Conservation (phyloP, 305 asterid genomes). For the Ruellia speciosa region DNA sequence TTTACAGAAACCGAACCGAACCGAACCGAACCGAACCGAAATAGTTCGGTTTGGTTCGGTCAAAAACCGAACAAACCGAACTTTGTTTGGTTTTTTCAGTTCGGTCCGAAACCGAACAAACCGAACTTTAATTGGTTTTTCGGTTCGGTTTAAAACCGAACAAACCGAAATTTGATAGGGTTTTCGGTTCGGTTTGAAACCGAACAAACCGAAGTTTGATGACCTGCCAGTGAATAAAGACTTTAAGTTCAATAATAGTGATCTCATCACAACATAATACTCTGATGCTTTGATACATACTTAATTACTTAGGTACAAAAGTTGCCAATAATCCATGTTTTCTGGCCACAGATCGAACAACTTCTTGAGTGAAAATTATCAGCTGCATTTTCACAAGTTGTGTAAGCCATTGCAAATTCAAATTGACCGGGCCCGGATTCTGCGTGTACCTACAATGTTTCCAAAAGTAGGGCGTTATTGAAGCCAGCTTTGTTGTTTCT, state of each 20-base stretch:
- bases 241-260: conserved; percentile 11
- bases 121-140: too few relatives aligned
- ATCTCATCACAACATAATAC: conserved; percentile 1
- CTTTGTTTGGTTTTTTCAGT: too few relatives aligned
- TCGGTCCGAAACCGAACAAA: too few relatives aligned
- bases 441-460: conserved; percentile 59
- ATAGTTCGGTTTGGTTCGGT: too few relatives aligned
- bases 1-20: too few relatives aligned
- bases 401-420: conserved; percentile 69
- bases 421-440: conserved; percentile 89
- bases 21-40: too few relatives aligned
- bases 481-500: conserved; percentile 8
- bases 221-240: too few relatives aligned
- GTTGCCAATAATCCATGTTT: conserved; percentile 83
- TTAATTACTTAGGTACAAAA: conserved; percentile 92
- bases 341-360: conserved; percentile 74
- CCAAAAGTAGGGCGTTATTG: conserved; percentile 15
- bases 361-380: conserved; percentile 78
- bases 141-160: too few relatives aligned
- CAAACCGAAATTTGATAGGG: too few relatives aligned
- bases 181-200: too few relatives aligned
- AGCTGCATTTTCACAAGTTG: conserved; percentile 57
- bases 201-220: too few relatives aligned
- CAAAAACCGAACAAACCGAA: too few relatives aligned
- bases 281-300: conserved; percentile 26